phyloP scores from a whole-genome alignment of 2,329 filamentous ascomycete species.

The Phialocephala sp. region DNA sequence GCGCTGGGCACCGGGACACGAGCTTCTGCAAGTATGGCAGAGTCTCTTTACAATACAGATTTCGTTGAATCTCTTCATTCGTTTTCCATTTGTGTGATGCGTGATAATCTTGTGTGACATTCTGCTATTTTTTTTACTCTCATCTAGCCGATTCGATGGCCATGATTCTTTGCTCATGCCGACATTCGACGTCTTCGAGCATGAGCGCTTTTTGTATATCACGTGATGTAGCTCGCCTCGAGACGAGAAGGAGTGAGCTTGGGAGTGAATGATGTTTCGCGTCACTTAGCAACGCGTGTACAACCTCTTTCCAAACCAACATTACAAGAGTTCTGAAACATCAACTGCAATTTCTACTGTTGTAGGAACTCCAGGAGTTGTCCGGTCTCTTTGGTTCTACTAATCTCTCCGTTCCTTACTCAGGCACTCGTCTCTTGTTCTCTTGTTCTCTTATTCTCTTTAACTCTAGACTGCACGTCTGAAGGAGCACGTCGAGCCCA shows the following conservation, averaged over 20 bases:
- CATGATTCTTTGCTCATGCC: no score
- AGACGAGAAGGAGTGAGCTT: neutral
- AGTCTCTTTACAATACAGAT: slow-evolving; percentile 22
- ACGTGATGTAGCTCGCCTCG: neutral
- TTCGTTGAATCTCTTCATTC: slow-evolving; percentile 13
- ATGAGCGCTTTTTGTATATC: neutral
- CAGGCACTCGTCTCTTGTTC: neutral
- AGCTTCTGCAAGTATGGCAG: slow-evolving; percentile 12
- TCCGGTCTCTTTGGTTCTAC: neutral
- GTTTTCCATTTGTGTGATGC: neutral
- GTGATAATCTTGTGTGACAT: neutral
- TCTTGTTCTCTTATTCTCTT: neutral
- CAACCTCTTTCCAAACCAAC: neutral
- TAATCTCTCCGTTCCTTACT: neutral
- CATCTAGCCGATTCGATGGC: neutral
- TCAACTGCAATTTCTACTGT: neutral
- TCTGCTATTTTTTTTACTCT: neutral
- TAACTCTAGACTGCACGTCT: neutral
- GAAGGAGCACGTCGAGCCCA: slow-evolving; percentile 6
- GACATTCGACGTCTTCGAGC: no score
- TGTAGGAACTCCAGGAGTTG: neutral
- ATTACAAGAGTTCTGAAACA: no score
- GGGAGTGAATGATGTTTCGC: neutral
- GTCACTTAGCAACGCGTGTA: neutral
- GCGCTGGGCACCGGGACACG: neutral